Evolutionary conservation across 441 rosid genomes (phyloP).

Genomic region (Euphorbia schlechtendalii): DNA sequence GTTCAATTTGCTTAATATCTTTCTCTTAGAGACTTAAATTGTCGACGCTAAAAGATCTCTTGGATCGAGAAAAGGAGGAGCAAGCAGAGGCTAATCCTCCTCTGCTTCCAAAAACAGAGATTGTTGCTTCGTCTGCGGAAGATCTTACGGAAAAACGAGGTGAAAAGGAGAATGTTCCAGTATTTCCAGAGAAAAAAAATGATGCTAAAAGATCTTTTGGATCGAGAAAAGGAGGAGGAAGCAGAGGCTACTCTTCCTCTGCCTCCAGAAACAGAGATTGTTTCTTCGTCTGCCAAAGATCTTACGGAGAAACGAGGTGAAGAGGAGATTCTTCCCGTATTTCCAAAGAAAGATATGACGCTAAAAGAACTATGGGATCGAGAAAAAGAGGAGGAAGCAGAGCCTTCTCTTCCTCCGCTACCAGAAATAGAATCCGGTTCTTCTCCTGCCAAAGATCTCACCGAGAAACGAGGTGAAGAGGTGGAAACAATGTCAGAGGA

Average conservation of each 20-base stretch:
- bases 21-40: conserved; percentile 15
- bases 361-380: background rate
- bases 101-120: background rate
- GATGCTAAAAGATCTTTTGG: background rate
- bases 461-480: background rate
- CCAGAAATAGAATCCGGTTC: background rate
- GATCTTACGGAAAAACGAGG: background rate
- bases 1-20: background rate
- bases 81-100: conserved; percentile 4
- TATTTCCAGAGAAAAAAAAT: background rate
- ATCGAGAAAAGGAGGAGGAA: background rate
- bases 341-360: background rate
- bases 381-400: background rate
- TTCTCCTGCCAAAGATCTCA: background rate
- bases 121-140: background rate
- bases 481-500: background rate
- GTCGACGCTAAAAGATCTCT: conserved; percentile 7
- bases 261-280: background rate
- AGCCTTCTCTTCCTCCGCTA: conserved; percentile 2
- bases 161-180: background rate
- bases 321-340: background rate
- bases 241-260: conserved; percentile 5
- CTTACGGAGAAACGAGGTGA: background rate
- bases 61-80: background rate
- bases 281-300: background rate